These are phyloP conservation scores for Ambrosia artemisiifolia DNA, from an alignment of 129 eudicot genomes.

Conservation along the genomic window DNA sequence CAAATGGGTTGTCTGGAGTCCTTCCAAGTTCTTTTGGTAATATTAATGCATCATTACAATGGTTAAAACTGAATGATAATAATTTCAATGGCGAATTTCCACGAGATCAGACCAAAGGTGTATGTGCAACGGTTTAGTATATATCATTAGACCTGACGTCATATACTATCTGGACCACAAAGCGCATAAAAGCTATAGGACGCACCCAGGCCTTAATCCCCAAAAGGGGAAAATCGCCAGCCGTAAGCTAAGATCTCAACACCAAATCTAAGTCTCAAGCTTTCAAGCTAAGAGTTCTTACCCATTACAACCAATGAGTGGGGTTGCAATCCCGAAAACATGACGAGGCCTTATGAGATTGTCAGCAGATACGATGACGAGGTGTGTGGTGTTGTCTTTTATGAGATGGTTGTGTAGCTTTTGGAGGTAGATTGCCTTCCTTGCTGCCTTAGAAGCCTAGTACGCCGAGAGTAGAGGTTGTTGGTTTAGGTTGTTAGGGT, in stretches of 20 bases:
- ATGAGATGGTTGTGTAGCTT: constrained; percentile 41
- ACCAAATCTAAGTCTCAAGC: too few species aligned
- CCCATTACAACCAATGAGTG: too few species aligned
- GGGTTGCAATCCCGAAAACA: too few species aligned
- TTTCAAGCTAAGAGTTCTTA: constrained; percentile 41
- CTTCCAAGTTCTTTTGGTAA: background rate
- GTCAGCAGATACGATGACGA: constrained; percentile 42
- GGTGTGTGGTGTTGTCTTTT: constrained; percentile 21
- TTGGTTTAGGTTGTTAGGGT: background rate
- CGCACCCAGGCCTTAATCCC: too few species aligned
- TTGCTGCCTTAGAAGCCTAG: constrained; percentile 38
- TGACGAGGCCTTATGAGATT: constrained; percentile 43
- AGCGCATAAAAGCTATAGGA: too few species aligned
- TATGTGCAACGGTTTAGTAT: too few species aligned
- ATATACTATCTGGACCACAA: too few species aligned
- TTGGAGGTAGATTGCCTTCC: constrained; percentile 34
- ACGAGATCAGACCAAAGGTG: too few species aligned
- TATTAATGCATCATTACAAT: too few species aligned
- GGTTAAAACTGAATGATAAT: background rate
- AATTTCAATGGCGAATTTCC: background rate
- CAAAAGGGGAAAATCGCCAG: too few species aligned
- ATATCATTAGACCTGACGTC: too few species aligned
- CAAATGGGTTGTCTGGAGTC: background rate
- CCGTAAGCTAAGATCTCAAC: too few species aligned
- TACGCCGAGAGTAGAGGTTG: background rate